A percentile compares a stretch with the other conserved stretches of the same genome.
Evolutionary conservation across 2,329 filamentous ascomycete genomes (phyloP).

Genomic region (Colletotrichum spinosum): DNA sequence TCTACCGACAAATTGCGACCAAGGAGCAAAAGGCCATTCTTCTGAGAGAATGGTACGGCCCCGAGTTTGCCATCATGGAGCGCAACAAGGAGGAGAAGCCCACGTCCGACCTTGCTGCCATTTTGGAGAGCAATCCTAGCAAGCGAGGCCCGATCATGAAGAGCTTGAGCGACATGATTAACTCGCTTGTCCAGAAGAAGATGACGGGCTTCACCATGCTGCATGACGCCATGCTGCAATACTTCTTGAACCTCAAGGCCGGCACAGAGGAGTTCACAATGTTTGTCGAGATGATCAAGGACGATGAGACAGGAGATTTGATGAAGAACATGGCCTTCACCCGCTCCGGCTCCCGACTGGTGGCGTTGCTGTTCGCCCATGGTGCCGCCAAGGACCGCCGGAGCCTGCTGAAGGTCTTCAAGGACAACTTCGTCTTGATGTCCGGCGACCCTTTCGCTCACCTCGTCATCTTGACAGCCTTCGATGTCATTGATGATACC

Average conservation of each 20-base stretch:
- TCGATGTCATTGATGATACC: slow-evolving; percentile 95
- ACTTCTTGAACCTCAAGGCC: slow-evolving; percentile 83
- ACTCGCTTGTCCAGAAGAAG: slow-evolving; percentile 94
- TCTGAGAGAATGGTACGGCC: slow-evolving; percentile 94
- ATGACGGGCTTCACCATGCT: slow-evolving; percentile 97
- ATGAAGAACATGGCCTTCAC: slow-evolving; percentile 98
- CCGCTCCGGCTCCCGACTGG: slow-evolving; percentile 84
- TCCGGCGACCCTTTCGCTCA: slow-evolving; percentile 84
- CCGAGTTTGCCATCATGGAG: slow-evolving; percentile 88
- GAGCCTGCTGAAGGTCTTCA: slow-evolving; percentile 87
- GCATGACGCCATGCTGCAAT: slow-evolving; percentile 98
- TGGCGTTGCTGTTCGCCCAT: slow-evolving; percentile 84
- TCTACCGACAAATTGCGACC: slow-evolving; percentile 90
- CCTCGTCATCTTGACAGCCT: slow-evolving; percentile 83
- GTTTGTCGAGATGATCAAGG: slow-evolving; percentile 90
- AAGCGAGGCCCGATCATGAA: slow-evolving; percentile 91
- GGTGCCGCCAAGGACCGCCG: slow-evolving; percentile 94
- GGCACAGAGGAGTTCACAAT: slow-evolving; percentile 86
- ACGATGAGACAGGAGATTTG: slow-evolving; percentile 89
- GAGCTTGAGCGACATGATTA: slow-evolving; percentile 87
- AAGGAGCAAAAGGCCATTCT: slow-evolving; percentile 86
- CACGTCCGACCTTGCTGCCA: slow-evolving; percentile 76
- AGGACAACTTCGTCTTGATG: slow-evolving; percentile 88
- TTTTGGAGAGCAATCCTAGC: slow-evolving; percentile 82
- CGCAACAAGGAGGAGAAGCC: slow-evolving; percentile 63